These are phyloP conservation scores for Hanseniaspora uvarum DNA, from an alignment of 1,139 yeast genomes.

Conservation along the genomic window DNA sequence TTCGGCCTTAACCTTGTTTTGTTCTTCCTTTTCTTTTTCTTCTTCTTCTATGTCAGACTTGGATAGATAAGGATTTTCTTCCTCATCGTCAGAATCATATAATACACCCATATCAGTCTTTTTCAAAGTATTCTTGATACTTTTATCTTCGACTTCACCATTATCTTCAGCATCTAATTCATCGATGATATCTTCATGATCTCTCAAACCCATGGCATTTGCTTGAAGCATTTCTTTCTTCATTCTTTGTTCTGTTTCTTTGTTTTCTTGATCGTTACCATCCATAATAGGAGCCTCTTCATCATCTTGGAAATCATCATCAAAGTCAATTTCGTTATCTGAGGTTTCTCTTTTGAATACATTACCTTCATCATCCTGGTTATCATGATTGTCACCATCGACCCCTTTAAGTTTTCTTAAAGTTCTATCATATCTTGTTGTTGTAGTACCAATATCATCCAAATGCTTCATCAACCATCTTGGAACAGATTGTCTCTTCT, in stretches of 20 bases:
- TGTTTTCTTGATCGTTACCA: conserved; percentile 91
- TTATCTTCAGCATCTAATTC: conserved; percentile 47
- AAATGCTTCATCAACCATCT: conserved; percentile 94
- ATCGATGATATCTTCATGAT: conserved; percentile 40
- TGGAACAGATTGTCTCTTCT: conserved; percentile 60
- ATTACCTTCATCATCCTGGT: conserved; percentile 28
- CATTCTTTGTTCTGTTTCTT: conserved; percentile 75
- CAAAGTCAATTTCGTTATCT: conserved; percentile 86
- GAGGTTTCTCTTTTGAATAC: conserved; percentile 48
- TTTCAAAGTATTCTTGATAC: conserved; percentile 73
- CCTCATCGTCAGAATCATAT: conserved; percentile 85
- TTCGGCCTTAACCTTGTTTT: conserved; percentile 38
- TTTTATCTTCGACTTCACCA: conserved; percentile 78
- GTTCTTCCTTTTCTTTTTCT: conserved; percentile 34
- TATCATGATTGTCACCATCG: conserved; percentile 39
- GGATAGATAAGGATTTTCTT: conserved; percentile 69
- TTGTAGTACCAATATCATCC: conserved; percentile 48
- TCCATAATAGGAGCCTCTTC: conserved; percentile 98
- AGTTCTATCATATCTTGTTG: conserved; percentile 38
- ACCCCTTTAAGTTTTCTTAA: conserved; percentile 50
- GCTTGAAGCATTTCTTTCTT: conserved; percentile 87
- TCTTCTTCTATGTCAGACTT: conserved; percentile 58
- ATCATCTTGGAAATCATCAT: conserved; percentile 96
- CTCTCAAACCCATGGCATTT: conserved; percentile 57
- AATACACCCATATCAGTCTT: conserved; percentile 82